Conservation (phyloP, 257 asterid genomes). For the Linaria vulgaris region DNA sequence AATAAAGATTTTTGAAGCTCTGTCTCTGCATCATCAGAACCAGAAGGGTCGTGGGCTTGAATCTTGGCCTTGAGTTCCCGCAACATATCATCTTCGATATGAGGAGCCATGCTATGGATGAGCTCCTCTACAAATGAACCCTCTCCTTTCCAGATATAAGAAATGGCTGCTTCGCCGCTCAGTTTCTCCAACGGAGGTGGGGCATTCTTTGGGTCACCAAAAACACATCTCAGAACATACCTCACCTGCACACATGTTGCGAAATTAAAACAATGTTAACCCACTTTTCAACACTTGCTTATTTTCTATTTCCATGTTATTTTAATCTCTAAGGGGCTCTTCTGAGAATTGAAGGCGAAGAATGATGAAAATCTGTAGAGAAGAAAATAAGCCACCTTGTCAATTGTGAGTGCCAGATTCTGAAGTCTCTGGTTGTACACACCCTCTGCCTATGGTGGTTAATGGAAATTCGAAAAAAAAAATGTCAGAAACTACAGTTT, state of each 20-base stretch:
- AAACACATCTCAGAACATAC: conserved; percentile 92
- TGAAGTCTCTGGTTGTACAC: conserved; percentile 96
- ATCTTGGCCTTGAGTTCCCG: conserved; percentile 76
- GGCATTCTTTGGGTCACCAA: conserved; percentile 89
- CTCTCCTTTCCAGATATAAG: conserved; percentile 86
- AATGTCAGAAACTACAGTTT: conserved; percentile 2
- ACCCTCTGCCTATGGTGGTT: conserved; percentile 82
- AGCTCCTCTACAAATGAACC: conserved; percentile 90
- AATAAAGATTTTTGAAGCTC: conserved; percentile 76
- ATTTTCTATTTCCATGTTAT: neutral
- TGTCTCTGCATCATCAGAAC: conserved; percentile 54
- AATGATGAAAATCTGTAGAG: conserved; percentile 7
- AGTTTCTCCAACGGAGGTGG: conserved; percentile 96
- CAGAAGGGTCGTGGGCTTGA: conserved; percentile 80
- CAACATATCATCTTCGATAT: conserved; percentile 64
- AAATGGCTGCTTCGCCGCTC: conserved; percentile 67
- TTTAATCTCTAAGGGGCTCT: neutral
- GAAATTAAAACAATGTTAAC: conserved; percentile 11
- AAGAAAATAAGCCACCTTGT: conserved; percentile 58
- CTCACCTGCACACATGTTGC: conserved; percentile 62
- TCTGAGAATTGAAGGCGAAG: conserved; percentile 21
- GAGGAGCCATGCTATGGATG: conserved; percentile 77
- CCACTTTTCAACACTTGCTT: conserved; percentile 9
- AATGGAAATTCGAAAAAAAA: conserved; percentile 22
- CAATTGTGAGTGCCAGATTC: conserved; percentile 93